Conservation (phyloP, 768 basidiomycete genomes). For the Pleurotus sapidus region DNA sequence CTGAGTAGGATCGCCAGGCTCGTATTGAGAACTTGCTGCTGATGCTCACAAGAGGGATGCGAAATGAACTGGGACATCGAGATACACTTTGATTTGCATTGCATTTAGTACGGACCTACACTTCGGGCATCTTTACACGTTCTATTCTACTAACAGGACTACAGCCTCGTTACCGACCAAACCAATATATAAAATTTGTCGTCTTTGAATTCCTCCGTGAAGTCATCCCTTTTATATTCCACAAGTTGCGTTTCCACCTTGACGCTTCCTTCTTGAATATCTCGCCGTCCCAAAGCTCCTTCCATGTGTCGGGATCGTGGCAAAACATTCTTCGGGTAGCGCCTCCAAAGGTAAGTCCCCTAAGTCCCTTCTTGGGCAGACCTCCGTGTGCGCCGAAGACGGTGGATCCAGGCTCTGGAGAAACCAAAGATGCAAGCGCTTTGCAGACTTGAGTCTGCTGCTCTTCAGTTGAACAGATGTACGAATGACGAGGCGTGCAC, state of each 20-base stretch:
- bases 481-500: slow-evolving; percentile 53
- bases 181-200: slow-evolving; percentile 12
- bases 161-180: slow-evolving; percentile 23
- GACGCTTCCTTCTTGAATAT: slow-evolving; percentile 29
- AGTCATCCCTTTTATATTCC: slow-evolving; percentile 4
- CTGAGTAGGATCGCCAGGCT: slow-evolving; percentile 62
- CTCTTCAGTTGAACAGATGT: slow-evolving; percentile 43
- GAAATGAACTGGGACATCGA: slow-evolving; percentile 35
- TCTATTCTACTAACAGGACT: neutral
- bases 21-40: slow-evolving; percentile 73
- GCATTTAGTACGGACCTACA: neutral
- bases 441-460: slow-evolving; percentile 39
- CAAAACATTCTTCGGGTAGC: slow-evolving; percentile 23
- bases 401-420: slow-evolving; percentile 38
- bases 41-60: slow-evolving; percentile 65
- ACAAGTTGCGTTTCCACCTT: slow-evolving; percentile 23
- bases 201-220: neutral
- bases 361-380: slow-evolving; percentile 26
- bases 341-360: neutral
- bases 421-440: slow-evolving; percentile 38
- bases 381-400: slow-evolving; percentile 42
- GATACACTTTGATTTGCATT: neutral
- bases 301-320: slow-evolving; percentile 35
- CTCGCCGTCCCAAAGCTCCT: slow-evolving; percentile 30
- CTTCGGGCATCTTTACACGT: neutral